These are phyloP conservation scores for Termitomyces sp. DNA, from an alignment of 768 basidiomycete genomes.

Conservation along the genomic window DNA sequence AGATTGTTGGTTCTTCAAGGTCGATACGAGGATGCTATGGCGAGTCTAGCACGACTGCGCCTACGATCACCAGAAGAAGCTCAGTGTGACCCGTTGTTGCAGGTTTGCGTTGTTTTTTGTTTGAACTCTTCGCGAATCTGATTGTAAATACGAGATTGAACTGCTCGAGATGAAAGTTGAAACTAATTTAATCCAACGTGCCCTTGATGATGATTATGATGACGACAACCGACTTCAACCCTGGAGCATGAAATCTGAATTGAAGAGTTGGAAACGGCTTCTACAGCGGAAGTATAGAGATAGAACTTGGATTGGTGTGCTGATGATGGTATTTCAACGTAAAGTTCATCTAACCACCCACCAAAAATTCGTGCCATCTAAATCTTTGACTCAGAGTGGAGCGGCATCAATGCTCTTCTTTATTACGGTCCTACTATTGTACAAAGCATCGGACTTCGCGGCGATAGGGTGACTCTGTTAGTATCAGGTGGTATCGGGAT, in stretches of 20 bases:
- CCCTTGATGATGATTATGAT: conserved; percentile 15
- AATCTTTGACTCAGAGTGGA: conserved; percentile 56
- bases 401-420: conserved; percentile 77
- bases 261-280: conserved; percentile 48
- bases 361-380: neutral
- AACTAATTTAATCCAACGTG: conserved; percentile 42
- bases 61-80: conserved; percentile 40
- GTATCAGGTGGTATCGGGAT: conserved; percentile 77
- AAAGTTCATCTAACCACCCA: conserved; percentile 13
- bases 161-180: conserved; percentile 74
- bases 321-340: conserved; percentile 86
- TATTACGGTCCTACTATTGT: conserved; percentile 80
- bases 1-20: conserved; percentile 53
- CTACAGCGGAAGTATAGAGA: conserved; percentile 47
- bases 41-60: conserved; percentile 52
- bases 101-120: conserved; percentile 24
- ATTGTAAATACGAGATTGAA: conserved; percentile 44
- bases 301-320: conserved; percentile 63
- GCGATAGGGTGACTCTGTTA: conserved; percentile 55
- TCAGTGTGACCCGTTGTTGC: conserved; percentile 42
- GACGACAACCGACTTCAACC: neutral
- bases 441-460: conserved; percentile 53
- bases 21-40: conserved; percentile 49
- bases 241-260: conserved; percentile 25
- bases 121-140: neutral